These are phyloP conservation scores for Gentiana straminea DNA, from an alignment of 257 asterid species.

Conservation along the genomic window DNA sequence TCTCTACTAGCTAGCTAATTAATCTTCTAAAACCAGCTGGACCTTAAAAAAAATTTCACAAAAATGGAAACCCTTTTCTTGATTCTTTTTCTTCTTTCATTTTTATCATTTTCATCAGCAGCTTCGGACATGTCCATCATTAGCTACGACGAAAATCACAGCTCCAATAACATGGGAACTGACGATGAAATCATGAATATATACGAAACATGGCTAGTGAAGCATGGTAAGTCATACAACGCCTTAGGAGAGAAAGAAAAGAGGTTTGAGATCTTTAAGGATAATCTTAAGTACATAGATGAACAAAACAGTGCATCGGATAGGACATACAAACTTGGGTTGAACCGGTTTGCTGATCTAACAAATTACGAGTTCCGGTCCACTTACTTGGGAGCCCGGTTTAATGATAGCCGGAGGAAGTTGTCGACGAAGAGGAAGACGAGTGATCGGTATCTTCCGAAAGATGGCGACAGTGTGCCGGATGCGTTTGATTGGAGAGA, in stretches of 20 bases:
- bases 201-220: constrained; percentile 59
- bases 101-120: constrained; percentile 13
- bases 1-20: no score
- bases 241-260: constrained; percentile 51
- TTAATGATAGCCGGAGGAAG: constrained; percentile 20
- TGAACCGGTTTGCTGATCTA: constrained; percentile 66
- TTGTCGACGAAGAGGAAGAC: constrained; percentile 3
- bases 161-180: constrained; percentile 13
- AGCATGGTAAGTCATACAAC: constrained; percentile 50
- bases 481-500: constrained; percentile 72
- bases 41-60: neutral
- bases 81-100: constrained; percentile 1
- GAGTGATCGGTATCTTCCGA: constrained; percentile 33
- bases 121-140: constrained; percentile 49
- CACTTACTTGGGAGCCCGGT: constrained; percentile 32
- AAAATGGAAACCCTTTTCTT: constrained; percentile 9
- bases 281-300: constrained; percentile 55
- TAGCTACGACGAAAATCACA: constrained; percentile 24
- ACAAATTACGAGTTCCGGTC: constrained; percentile 55
- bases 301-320: constrained; percentile 39
- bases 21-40: no score
- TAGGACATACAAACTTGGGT: constrained; percentile 45
- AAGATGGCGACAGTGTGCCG: constrained; percentile 46
- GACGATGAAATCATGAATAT: constrained; percentile 37
- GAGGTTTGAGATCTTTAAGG: constrained; percentile 64